Percentiles rank a stretch among this genome's conserved stretches.
phyloP scores from a whole-genome alignment of 2,329 filamentous ascomycete genomes.

The Graphilbum ipis-grandicollis region DNA sequence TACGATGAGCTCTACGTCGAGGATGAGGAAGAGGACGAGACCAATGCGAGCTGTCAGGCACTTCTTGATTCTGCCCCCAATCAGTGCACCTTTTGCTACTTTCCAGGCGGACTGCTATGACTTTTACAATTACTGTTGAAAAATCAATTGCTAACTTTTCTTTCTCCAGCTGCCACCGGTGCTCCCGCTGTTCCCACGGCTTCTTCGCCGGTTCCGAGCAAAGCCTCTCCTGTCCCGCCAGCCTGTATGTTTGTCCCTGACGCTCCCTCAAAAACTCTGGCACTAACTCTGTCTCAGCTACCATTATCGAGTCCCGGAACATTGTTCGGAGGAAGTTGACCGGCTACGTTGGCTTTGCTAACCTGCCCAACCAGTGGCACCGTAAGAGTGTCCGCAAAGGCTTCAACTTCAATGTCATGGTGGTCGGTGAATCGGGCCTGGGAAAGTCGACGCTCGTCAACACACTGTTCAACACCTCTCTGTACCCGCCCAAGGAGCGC shows the following conservation, averaged over 20 bases:
- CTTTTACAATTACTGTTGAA: background rate
- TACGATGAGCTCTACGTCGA: slow-evolving; percentile 28
- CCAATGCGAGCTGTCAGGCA: slow-evolving; percentile 1
- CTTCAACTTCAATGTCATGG: slow-evolving; percentile 99
- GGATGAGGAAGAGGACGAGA: slow-evolving; percentile 1
- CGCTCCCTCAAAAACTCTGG: too few relatives aligned
- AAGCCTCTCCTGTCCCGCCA: background rate
- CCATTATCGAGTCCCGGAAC: slow-evolving; percentile 63
- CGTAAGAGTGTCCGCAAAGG: slow-evolving; percentile 99
- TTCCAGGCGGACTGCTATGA: background rate
- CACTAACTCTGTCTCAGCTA: slow-evolving; percentile 10
- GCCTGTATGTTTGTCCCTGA: too few relatives aligned
- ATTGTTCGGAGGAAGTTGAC: slow-evolving; percentile 97
- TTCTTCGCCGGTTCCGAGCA: background rate
- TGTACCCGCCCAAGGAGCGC: slow-evolving; percentile 97
- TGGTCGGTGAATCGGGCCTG: slow-evolving; percentile 97
- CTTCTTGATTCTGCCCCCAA: slow-evolving; percentile 7
- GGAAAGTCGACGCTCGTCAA: slow-evolving; percentile 99
- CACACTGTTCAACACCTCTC: slow-evolving; percentile 97
- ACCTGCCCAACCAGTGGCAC: slow-evolving; percentile 99
- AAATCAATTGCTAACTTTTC: slow-evolving; percentile 17
- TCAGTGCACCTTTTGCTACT: slow-evolving; percentile 7
- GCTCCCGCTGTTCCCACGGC: slow-evolving; percentile 9
- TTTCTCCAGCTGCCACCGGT: slow-evolving; percentile 23
- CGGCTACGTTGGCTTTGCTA: slow-evolving; percentile 96